These are phyloP conservation scores for Arabidopsis hybrid DNA, from an alignment of 441 rosid species.

Conservation along the genomic window DNA sequence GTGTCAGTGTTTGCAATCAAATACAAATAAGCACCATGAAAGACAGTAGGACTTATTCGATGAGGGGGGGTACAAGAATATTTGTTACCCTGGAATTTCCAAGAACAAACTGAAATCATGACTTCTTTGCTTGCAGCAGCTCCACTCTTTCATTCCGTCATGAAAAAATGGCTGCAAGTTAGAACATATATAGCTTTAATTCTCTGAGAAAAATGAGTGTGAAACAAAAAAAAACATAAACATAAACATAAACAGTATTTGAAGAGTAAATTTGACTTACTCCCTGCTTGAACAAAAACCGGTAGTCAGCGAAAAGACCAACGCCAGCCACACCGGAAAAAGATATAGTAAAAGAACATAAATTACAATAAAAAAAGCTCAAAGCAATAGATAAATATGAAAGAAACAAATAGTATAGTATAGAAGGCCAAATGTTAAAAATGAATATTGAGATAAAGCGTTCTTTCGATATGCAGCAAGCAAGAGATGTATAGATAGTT, in stretches of 20 bases:
- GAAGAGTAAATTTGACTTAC: constrained; percentile 54
- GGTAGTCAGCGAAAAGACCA: constrained; percentile 35
- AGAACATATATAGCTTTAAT: constrained; percentile 29
- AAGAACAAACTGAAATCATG: constrained; percentile 86
- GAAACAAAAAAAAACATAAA: constrained; percentile 21
- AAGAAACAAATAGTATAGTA: constrained; percentile 1
- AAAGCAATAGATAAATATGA: not conserved
- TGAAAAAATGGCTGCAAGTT: constrained; percentile 80
- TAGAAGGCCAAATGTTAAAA: not conserved
- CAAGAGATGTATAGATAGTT: not conserved
- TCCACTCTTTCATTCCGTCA: constrained; percentile 98
- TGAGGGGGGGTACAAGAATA: not conserved
- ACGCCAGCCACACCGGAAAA: constrained; percentile 47
- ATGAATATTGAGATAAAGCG: no score
- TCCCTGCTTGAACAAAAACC: constrained; percentile 59
- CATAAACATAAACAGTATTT: not conserved
- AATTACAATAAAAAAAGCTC: not conserved
- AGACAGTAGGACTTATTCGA: not conserved
- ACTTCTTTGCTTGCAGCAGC: constrained; percentile 95
- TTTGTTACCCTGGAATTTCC: constrained; percentile 88
- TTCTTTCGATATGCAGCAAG: no score
- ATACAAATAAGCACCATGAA: not conserved
- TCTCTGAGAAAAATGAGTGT: constrained; percentile 8
- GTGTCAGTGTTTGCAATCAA: constrained; percentile 4
- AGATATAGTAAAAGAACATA: not conserved